Base-by-base conservation (phyloP, 2,329 filamentous ascomycete species). In the Scedosporium dehoogii region DNA sequence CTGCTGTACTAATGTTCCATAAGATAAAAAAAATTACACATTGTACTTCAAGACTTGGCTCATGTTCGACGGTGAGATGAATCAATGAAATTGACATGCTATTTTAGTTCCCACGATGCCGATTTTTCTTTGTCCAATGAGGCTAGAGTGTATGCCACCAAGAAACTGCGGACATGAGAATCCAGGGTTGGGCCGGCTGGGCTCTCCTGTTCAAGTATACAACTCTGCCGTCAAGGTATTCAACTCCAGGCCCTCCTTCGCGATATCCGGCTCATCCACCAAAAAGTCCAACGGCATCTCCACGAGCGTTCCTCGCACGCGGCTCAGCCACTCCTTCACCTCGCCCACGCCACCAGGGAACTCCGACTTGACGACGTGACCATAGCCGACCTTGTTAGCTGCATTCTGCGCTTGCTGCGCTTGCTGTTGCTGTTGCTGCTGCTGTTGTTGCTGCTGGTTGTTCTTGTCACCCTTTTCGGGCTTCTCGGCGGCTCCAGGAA, bases 251-350 rank as follows among this genome's bases (percentile, higher is more conserved):
- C 92, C 91, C 68, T 91, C 85, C 79, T 92, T 87, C 3, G 92
- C 93, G 73, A 97, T 87, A 72, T 97, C 92, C 69, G 91, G 84
- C 7, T 85, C 83, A 41, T 92, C 89, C 69, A 88, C 87, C 72
- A 96, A 77, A 78, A 97, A 97, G 67, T 91, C 79, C 68, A 97
- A 78, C 29, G 92, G 91, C 92, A 97, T 97, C 79, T 96, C 90
- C 6, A 97, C 88, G 56, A 92, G 74, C 7, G 82, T 89, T 2
- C 89, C 89, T 64, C 85, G 82, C 46, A 92, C 79, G 61, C 83
- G 80, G 62, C 80, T 79, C 62, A 92, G 76, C 75, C 85, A 82
- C 59, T 87, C 84, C 76, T 91, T 92, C 64, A 92, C 79, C 72
- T 90, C 86, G n/a, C 77, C 77, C 55, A 87, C 85, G 6, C 92